A percentile compares a stretch with the other conserved stretches of the same genome.
These are phyloP conservation scores for Celoporthe dispersa DNA, from an alignment of 2,329 filamentous ascomycete genomes.

Conservation along the genomic window DNA sequence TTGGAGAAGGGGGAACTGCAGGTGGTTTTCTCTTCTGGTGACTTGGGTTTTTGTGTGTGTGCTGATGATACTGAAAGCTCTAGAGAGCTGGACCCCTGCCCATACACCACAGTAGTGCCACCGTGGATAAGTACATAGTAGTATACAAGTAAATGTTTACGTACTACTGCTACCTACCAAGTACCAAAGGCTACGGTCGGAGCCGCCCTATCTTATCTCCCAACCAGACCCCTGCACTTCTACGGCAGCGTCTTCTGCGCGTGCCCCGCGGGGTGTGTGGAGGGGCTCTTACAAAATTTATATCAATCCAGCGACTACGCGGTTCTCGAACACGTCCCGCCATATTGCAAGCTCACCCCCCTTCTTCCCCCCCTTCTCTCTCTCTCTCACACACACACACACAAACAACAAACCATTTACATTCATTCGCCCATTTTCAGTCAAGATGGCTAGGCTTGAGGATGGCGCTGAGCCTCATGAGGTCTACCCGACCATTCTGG, in stretches of 20 bases:
- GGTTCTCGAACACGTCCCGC: constrained; percentile 14
- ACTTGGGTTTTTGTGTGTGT: not conserved
- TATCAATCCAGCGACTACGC: constrained; percentile 5
- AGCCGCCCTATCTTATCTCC: constrained; percentile 15
- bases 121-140: too few species aligned
- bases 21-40: not conserved
- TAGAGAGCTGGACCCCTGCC: not conserved
- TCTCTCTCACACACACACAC: not conserved
- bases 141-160: not conserved
- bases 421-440: not conserved
- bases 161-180: not conserved
- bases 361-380: too few species aligned
- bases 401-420: not conserved
- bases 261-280: constrained; percentile 15
- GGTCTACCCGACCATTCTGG: constrained; percentile 64
- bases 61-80: not conserved
- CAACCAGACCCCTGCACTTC: constrained; percentile 22
- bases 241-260: not conserved
- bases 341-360: not conserved
- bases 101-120: not conserved
- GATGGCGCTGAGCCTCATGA: constrained; percentile 35
- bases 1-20: not conserved
- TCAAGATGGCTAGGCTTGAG: constrained; percentile 28
- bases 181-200: not conserved
- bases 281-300: constrained; percentile 22